Evolutionary conservation across 2,329 filamentous ascomycete genomes (phyloP), one percentile per base, ranked within the genome.

Genomic region (Aspergillus novoparasiticus): DNA sequence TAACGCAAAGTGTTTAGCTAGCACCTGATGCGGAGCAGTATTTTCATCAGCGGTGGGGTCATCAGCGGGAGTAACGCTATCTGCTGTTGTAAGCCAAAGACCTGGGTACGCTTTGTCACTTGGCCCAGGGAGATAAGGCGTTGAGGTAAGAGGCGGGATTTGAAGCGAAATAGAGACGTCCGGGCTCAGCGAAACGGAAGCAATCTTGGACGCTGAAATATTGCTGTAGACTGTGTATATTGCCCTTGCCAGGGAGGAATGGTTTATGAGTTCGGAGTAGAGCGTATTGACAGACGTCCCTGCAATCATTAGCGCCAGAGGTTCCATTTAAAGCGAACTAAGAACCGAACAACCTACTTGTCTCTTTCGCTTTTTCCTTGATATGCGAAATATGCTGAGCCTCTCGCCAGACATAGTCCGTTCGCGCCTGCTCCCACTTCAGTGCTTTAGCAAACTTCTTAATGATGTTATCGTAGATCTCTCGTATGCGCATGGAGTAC

Each of bases 361-460:
- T 75, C 61, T 94, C 92, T 62, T 90, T 88, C 2, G 89, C 92
- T 72, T 92, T 92, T 67, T 96, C 90, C 75, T 95, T 96, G 70
- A 95, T 83, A 39, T 87, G 83, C 34, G 95, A 82, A 55, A 98
- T 94, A 63, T 87, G 87, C 76, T 95, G 93, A 3, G 92, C 92
- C 75, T 99, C 93, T 72, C 90, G 91, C 88, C 92, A 95, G 5
- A 99, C 91, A 75, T 97, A 98, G 69, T 94, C 90, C 61, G 89
- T 91, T 64, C 91, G 90, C 68, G 94, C 90, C 79, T 99, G 94
- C 75, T 94, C 94, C 78, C 94, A 95, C 75, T 95, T 96, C 74
- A 97, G 87, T 4, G 92, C 92, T 80, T 94, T 96, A 74, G 93
- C 94, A 71, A 97, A 89, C 78, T 96, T 96, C 77, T 94, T 95